Evolutionary conservation across 176 grass and related monocot genomes (phyloP), one percentile per base, ranked within the genome.

Genomic region (Bonia amplexicaulis): DNA sequence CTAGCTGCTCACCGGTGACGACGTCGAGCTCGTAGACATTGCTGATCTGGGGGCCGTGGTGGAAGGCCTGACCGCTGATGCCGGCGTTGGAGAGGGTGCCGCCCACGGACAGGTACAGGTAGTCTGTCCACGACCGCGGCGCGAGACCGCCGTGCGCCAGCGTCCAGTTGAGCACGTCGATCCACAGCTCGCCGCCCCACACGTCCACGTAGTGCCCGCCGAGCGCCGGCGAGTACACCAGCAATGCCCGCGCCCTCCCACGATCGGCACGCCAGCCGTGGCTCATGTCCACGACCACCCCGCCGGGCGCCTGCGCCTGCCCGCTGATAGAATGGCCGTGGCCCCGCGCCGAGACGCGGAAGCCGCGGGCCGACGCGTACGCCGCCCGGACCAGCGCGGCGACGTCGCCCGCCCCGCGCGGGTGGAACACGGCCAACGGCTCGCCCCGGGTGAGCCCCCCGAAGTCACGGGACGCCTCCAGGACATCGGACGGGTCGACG

Each of bases 81-180:
- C 93, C 95, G 63, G 95, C 93, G 84, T 98, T 98, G 6, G 95
- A 98, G 40, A 98, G 93, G 16, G 95, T 98, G 12, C 95, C 95
- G n/a, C 95, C 95, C 14, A 95, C 95, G 31, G 95, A 92, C 6
- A 98, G 87, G 85, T 95, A 95, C 12, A 98, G 87, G 85, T 98
- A 95, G 85, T 94, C 91, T 15, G 96, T 98, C 96, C 96, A 98
- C 8, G 93, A 98, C 39, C 92, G 87, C 26, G 96, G 93, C 27
- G 96, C 91, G 3, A 95, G 91, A 0, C 96, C 91, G 67, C 93
- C 91, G 82, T 98, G 71, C 16, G 80, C 39, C 22, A 95, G 79
- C 60, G 91, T 98, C 91, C 96, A 89, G 86, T 95, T 98, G 62
- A 98, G 90, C 77, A 98, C 91, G 79, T 98, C 91, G 26, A 90